phyloP scores from a whole-genome alignment of 257 asterid species.

The Nicotiana benthamiana region DNA sequence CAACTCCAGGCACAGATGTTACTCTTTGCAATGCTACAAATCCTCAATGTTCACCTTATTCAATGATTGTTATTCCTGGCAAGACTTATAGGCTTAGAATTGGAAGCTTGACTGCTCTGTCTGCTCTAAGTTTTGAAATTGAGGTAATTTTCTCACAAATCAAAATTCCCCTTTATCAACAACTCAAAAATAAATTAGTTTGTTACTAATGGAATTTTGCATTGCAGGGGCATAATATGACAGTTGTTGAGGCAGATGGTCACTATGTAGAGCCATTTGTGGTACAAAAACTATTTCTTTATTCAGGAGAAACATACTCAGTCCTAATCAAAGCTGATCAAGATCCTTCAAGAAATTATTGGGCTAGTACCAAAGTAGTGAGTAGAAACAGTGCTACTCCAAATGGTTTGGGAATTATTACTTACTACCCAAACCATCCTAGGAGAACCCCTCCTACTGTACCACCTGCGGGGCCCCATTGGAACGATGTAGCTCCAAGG shows the following conservation, averaged over 20 bases:
- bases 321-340: constrained; percentile 64
- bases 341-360: constrained; percentile 66
- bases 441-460: constrained; percentile 35
- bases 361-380: constrained; percentile 55
- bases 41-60: constrained; percentile 59
- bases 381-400: constrained; percentile 48
- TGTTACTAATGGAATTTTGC: neutral
- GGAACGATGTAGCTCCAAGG: constrained; percentile 51
- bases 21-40: constrained; percentile 52
- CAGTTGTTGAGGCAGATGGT: constrained; percentile 89
- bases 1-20: constrained; percentile 28
- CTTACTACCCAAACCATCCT: constrained; percentile 71
- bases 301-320: constrained; percentile 85
- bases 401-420: constrained; percentile 55
- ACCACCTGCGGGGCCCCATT: constrained; percentile 55
- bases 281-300: constrained; percentile 61
- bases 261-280: constrained; percentile 80
- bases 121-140: constrained; percentile 80
- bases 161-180: neutral
- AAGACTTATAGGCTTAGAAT: constrained; percentile 72
- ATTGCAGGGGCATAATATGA: constrained; percentile 64
- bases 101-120: constrained; percentile 74
- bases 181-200: neutral
- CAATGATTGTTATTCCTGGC: constrained; percentile 57
- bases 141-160: constrained; percentile 27